These are phyloP conservation scores for Colletotrichum theobromicola DNA, from an alignment of 2,329 filamentous ascomycete species.

Conservation along the genomic window DNA sequence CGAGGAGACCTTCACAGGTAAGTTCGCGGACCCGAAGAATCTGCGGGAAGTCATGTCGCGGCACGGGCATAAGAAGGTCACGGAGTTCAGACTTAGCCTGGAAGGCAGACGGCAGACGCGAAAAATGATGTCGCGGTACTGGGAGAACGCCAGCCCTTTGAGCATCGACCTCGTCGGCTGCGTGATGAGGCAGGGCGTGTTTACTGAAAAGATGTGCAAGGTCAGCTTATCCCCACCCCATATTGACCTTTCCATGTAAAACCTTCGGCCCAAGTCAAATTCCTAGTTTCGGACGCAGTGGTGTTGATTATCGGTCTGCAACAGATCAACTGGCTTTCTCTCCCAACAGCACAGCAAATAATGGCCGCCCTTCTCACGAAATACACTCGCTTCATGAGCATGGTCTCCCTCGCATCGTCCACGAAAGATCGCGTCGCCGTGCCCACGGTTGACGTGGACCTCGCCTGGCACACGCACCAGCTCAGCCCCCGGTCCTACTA, in stretches of 20 bases:
- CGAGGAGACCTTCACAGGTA: slow-evolving; percentile 18
- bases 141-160: slow-evolving; percentile 43
- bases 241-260: neutral
- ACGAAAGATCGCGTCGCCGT: slow-evolving; percentile 50
- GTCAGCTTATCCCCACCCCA: neutral
- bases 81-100: slow-evolving; percentile 8
- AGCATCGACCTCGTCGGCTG: slow-evolving; percentile 44
- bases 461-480: slow-evolving; percentile 79
- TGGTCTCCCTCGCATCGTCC: slow-evolving; percentile 52
- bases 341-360: slow-evolving; percentile 62
- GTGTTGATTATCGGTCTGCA: neutral
- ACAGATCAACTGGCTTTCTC: slow-evolving; percentile 73
- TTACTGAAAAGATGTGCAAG: slow-evolving; percentile 36
- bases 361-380: slow-evolving; percentile 66
- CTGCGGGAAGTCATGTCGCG: slow-evolving; percentile 5
- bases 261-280: neutral
- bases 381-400: slow-evolving; percentile 62
- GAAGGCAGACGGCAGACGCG: slow-evolving; percentile 36
- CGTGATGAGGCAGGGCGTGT: slow-evolving; percentile 46
- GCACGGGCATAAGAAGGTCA: neutral
- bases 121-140: slow-evolving; percentile 47
- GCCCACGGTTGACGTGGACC: slow-evolving; percentile 72
- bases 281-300: neutral
- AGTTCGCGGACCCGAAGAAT: slow-evolving; percentile 8
- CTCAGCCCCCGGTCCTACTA: slow-evolving; percentile 67